These are phyloP conservation scores for Rhodomyrtus tomentosa DNA, from an alignment of 345 rosid species.

Conservation along the genomic window DNA sequence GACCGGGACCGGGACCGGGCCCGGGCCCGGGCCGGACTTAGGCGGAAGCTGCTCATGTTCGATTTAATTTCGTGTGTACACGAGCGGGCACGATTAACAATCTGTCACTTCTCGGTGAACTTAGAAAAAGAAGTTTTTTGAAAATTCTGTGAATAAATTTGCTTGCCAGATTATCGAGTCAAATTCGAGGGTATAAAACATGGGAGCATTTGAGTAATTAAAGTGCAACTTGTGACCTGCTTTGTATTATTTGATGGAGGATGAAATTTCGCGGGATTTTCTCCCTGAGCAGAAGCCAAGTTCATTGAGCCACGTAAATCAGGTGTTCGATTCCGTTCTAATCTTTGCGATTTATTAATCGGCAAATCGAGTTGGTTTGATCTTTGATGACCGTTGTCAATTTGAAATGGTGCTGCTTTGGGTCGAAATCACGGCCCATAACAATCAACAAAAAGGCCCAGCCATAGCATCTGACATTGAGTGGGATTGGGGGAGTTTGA, in stretches of 20 bases:
- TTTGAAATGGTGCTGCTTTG: background rate
- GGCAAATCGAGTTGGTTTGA: background rate
- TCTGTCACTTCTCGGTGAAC: background rate
- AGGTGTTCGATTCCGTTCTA: background rate
- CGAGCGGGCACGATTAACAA: no score
- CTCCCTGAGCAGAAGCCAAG: background rate
- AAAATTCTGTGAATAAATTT: background rate
- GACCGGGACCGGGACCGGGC: no score
- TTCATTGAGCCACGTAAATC: background rate
- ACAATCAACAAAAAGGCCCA: background rate
- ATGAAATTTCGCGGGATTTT: no score
- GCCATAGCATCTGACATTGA: background rate
- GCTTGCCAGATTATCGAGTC: no score
- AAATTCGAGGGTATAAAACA: background rate
- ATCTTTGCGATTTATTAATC: background rate
- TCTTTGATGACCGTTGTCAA: background rate
- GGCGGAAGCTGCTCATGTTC: no score
- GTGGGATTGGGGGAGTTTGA: background rate
- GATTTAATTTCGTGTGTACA: no score
- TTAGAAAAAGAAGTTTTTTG: background rate
- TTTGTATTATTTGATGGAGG: no score
- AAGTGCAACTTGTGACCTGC: background rate
- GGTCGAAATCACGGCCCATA: background rate
- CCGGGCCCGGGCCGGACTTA: no score
- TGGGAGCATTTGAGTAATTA: background rate